These are phyloP conservation scores for Nephelium lappaceum DNA, from an alignment of 345 rosid genomes.

Conservation along the genomic window DNA sequence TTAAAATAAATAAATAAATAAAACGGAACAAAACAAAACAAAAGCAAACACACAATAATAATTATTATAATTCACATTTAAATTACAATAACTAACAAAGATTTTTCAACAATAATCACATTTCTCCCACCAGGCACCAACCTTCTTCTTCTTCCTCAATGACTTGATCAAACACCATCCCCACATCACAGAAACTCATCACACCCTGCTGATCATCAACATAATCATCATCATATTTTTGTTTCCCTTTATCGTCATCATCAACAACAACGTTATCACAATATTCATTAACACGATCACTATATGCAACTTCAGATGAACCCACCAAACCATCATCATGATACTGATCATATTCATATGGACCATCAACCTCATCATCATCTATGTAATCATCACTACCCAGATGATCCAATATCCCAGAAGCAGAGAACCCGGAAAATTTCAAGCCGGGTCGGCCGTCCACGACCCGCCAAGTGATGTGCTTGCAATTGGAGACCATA, in stretches of 20 bases:
- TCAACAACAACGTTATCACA: slow-evolving; percentile 12
- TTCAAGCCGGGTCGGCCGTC: slow-evolving; percentile 32
- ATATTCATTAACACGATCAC: slow-evolving; percentile 13
- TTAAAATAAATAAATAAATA: too few relatives aligned
- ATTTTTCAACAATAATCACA: slow-evolving; percentile 22
- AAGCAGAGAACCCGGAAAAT: slow-evolving; percentile 51
- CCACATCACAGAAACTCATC: slow-evolving; percentile 37
- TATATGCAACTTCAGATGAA: neutral
- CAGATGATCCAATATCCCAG: slow-evolving; percentile 48
- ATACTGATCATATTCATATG: neutral
- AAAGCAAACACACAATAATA: neutral
- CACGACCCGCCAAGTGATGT: slow-evolving; percentile 47
- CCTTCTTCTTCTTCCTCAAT: slow-evolving; percentile 55
- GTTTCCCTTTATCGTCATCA: neutral
- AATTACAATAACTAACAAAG: neutral
- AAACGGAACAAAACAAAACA: too few relatives aligned
- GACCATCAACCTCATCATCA: slow-evolving; percentile 19
- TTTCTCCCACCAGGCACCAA: slow-evolving; percentile 56
- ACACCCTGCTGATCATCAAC: slow-evolving; percentile 15
- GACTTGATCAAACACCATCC: slow-evolving; percentile 32
- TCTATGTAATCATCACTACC: slow-evolving; percentile 21
- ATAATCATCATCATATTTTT: neutral
- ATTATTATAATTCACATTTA: neutral
- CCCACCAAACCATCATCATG: neutral
- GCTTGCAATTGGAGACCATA: slow-evolving; percentile 34